Evolutionary conservation across 208 protist species (phyloP), one percentile per base, ranked within the genome.

Genomic region (Novymonas esmeraldas): DNA sequence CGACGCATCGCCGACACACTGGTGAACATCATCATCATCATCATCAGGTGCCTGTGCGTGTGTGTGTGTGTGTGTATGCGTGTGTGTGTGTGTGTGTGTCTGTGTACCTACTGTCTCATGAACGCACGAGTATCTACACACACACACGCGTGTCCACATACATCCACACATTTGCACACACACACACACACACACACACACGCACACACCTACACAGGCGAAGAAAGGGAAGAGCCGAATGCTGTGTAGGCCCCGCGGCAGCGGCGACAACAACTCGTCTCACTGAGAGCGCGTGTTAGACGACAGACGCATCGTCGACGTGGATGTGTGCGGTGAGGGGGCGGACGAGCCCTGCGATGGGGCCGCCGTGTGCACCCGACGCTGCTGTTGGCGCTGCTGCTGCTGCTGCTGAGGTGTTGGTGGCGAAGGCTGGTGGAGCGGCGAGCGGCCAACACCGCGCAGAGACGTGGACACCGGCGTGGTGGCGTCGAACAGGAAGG

Each of bases 401-500:
- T 0, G 48, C 6, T 10, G 18, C 20, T 29, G 51, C 18, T 22
- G 50, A n/a, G n/a, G n/a, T n/a, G n/a, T n/a, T n/a, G n/a, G n/a
- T n/a, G n/a, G n/a, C n/a, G n/a, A n/a, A n/a, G n/a, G 20, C 10
- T n/a, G 33, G 28, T 0, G 9, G 7, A 10, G 20, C 54, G 18
- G 22, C 57, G 36, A 22, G 16, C 24, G 11, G 14, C 31, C 33
- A 28, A 26, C 42, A 36, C n/a, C 29, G 16, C 50, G 6, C 39
- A 66, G 14, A 73, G 33, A n/a, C 16, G 55, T 46, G 2, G 67
- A 73, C 1, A 66, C 67, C 0, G 67, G 67, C 20, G 67, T 66
- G 39, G 28, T 48, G 22, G 67, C 59, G 31, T 65, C 58, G 58
- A 52, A 65, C n/a, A 73, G 57, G 22, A 73, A 64, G 24, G 48